Evolutionary conservation across 306 rosid genomes (phyloP), one percentile per base, ranked within the genome.

Genomic region (Erythrophleum fordii): DNA sequence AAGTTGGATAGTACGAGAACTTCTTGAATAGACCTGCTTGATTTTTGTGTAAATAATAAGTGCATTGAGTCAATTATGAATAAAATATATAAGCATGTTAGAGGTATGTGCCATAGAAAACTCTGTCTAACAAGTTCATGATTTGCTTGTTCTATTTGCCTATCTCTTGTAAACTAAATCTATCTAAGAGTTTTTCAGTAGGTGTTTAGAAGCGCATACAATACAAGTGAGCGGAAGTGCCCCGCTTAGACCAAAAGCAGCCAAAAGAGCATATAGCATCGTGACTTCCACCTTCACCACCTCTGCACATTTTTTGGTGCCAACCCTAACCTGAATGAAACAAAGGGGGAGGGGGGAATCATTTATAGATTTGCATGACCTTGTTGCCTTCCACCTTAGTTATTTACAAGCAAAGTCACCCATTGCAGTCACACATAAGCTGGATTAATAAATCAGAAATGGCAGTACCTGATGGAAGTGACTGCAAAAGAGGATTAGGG

Each of bases 401-500:
- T 11, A 69, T 60, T 73, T n/a, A 42, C 41, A 37, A 77, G 73
- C 64, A 53, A 61, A 42, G 73, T 69, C 66, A 89, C 67, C 20
- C 11, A 49, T 55, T 55, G 80, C 62, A 74, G 76, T 56, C 56
- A 79, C 70, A 37, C 31, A 69, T 11, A 45, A 18, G n/a, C 12
- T 26, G 66, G 69, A 73, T 73, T 58, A 46, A 62, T 41, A 70
- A 51, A 49, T 66, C 48, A 66, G 80, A 58, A 60, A 75, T 22
- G 25, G 41, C n/a, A 55, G 25, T 87, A 87, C 97, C 95, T 94
- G 97, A 85, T 94, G 98, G 84, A 94, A 92, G 85, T 91, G 98
- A 82, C 98, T 94, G 82, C 97, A 94, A 49, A 94, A 92, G 53
- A 94, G 94, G 85, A 94, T 92, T 39, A 94, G 84, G 79, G 97